Evolutionary conservation across 2,329 filamentous ascomycete genomes (phyloP).

Genomic region (Aspergillus sp.): DNA sequence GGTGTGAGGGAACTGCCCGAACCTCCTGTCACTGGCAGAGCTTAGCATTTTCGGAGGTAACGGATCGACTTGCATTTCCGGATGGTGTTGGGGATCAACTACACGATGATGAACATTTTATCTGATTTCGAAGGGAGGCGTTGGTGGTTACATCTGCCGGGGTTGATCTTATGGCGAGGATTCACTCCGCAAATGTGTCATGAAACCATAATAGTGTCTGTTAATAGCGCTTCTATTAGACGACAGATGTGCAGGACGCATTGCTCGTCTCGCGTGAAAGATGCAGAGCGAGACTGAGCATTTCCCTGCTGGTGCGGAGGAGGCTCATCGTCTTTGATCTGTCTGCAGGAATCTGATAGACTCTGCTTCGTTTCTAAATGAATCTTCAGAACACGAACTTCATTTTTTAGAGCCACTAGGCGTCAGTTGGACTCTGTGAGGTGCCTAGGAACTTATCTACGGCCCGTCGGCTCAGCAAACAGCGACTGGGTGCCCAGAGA

Average conservation of each 20-base stretch:
- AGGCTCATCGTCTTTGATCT: not conserved
- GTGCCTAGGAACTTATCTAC: too few relatives aligned
- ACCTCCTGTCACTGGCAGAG: not conserved
- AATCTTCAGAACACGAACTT: too few relatives aligned
- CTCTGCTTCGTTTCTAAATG: not conserved
- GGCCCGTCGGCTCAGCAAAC: too few relatives aligned
- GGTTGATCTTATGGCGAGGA: not conserved
- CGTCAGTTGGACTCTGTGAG: too few relatives aligned
- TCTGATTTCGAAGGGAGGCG: not conserved
- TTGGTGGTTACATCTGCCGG: not conserved
- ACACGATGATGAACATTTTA: not conserved
- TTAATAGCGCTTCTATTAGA: not conserved
- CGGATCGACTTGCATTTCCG: not conserved
- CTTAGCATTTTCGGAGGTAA: not conserved
- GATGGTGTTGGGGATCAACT: not conserved
- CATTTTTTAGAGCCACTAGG: too few relatives aligned
- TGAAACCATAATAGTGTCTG: not conserved
- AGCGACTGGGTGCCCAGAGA: too few relatives aligned
- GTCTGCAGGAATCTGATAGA: constrained; percentile 1
- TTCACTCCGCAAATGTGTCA: not conserved
- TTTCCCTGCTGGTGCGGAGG: not conserved
- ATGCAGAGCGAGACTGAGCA: not conserved
- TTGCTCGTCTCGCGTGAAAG: not conserved
- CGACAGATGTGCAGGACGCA: not conserved
- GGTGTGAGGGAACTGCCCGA: not conserved